These are phyloP conservation scores for Neocallimastix lanati DNA, from an alignment of 192 early-diverging fungal genomes.

Conservation along the genomic window DNA sequence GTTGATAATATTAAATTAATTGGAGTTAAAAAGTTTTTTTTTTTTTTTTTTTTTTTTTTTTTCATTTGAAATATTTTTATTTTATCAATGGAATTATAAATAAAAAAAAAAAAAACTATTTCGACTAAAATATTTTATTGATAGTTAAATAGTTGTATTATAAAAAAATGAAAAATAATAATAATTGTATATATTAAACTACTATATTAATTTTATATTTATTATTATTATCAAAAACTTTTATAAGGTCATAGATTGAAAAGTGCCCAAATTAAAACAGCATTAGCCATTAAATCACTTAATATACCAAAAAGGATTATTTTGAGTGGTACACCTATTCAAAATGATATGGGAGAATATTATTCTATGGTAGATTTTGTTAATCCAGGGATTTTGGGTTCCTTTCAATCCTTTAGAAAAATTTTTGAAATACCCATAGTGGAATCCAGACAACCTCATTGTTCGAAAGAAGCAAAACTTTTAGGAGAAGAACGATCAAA, in stretches of 20 bases:
- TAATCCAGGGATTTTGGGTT: slow-evolving; percentile 32
- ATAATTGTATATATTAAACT: no score
- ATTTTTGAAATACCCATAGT: slow-evolving; percentile 23
- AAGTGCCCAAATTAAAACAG: slow-evolving; percentile 20
- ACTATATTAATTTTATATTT: no score
- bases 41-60: no score
- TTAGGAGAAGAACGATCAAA: slow-evolving; percentile 10
- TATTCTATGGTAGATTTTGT: slow-evolving; percentile 33
- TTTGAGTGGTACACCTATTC: slow-evolving; percentile 38
- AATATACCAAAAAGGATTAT: slow-evolving; percentile 14
- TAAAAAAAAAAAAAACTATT: no score
- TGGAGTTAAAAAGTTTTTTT: no score
- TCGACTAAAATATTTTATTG: no score
- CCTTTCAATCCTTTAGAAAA: slow-evolving; percentile 8
- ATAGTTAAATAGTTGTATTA: no score
- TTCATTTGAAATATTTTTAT: no score
- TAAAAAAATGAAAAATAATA: no score
- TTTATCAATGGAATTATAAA: no score
- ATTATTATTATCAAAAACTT: no score
- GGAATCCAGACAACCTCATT: slow-evolving; percentile 17
- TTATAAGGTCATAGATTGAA: slow-evolving; percentile 17
- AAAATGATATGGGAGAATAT: slow-evolving; percentile 27
- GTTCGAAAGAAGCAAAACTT: slow-evolving; percentile 6
- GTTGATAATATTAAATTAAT: no score
- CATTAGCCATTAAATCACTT: slow-evolving; percentile 12